Conservation (phyloP, 768 basidiomycete genomes). For the Termitomyces heimii region DNA sequence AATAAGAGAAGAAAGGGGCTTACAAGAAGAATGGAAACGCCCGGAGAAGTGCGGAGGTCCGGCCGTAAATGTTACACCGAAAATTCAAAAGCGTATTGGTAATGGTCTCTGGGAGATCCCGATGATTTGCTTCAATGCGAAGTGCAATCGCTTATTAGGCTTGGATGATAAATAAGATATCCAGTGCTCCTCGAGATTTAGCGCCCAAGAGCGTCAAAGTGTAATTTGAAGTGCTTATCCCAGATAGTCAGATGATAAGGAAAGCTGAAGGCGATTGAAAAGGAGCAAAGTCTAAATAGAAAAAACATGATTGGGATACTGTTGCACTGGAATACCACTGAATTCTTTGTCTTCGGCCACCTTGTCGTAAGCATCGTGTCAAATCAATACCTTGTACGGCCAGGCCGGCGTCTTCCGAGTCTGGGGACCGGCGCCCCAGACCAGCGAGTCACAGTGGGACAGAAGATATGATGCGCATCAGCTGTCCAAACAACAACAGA, state of each 20-base stretch:
- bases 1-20: neutral
- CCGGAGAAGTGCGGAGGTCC: slow-evolving; percentile 2
- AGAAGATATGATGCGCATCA: slow-evolving; percentile 11
- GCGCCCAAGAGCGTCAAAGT: neutral
- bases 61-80: slow-evolving; percentile 1
- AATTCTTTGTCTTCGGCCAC: neutral
- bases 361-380: slow-evolving; percentile 3
- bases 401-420: slow-evolving; percentile 9
- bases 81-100: slow-evolving; percentile 3
- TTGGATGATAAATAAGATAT: neutral
- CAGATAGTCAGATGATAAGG: neutral
- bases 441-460: slow-evolving; percentile 5
- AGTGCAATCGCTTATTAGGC: neutral
- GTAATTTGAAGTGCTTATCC: neutral
- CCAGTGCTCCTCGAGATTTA: neutral
- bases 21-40: slow-evolving; percentile 2
- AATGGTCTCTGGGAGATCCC: neutral
- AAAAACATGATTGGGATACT: too few relatives aligned
- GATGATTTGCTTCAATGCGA: neutral
- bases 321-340: neutral
- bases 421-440: slow-evolving; percentile 1
- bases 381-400: neutral
- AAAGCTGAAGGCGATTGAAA: neutral
- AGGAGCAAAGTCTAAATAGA: neutral
- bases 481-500: slow-evolving; percentile 2